Evolutionary conservation across 257 asterid species (phyloP).

Genomic region (Petunia axillaris): DNA sequence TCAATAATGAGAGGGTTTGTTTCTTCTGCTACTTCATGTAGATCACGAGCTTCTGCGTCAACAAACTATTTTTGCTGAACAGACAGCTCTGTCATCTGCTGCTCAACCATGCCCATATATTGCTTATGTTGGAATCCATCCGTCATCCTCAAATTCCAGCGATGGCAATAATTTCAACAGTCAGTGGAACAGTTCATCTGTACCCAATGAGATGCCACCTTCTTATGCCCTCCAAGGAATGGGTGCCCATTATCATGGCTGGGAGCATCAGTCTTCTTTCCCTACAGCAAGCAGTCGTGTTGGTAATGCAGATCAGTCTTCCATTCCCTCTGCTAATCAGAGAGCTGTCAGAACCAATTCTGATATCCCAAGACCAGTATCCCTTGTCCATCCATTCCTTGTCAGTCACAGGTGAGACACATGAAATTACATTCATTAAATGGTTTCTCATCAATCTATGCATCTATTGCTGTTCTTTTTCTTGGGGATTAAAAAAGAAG

Average conservation of each 20-base stretch:
- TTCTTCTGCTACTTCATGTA: constrained; percentile 38
- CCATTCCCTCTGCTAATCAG: constrained; percentile 56
- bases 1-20: constrained; percentile 32
- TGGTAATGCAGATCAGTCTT: constrained; percentile 64
- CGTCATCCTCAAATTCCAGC: constrained; percentile 70
- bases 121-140: constrained; percentile 78
- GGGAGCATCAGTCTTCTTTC: constrained; percentile 70
- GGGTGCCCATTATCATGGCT: constrained; percentile 61
- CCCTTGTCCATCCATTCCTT: constrained; percentile 67
- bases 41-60: constrained; percentile 74
- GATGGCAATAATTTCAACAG: constrained; percentile 67
- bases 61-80: constrained; percentile 68
- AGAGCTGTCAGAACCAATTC: constrained; percentile 63
- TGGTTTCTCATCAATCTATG: too few relatives aligned
- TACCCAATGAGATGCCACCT: constrained; percentile 61
- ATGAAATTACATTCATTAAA: not conserved
- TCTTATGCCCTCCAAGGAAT: constrained; percentile 69
- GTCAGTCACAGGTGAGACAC: constrained; percentile 67
- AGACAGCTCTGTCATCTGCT: constrained; percentile 67
- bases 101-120: constrained; percentile 80
- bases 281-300: constrained; percentile 53
- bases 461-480: too few relatives aligned
- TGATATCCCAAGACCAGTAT: constrained; percentile 71
- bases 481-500: too few relatives aligned
- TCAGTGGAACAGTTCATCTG: constrained; percentile 75